A percentile compares a stretch with the other conserved stretches of the same genome.
phyloP scores from a whole-genome alignment of 1,284 basidiomycete genomes.

The Boletellus deceptivus region DNA sequence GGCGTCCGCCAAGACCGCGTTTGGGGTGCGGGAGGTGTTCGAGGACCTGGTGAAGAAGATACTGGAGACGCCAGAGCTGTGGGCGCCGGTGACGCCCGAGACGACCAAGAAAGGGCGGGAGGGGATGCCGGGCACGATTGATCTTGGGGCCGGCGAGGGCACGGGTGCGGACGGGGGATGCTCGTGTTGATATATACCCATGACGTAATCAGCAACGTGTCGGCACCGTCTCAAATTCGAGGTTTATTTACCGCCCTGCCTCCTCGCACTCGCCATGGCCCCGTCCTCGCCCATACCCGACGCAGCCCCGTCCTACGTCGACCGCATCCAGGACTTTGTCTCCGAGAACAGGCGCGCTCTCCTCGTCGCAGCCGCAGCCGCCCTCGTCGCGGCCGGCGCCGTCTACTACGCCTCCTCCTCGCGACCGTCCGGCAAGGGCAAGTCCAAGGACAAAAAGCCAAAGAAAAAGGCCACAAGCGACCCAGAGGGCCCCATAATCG shows the following conservation, averaged over 20 bases:
- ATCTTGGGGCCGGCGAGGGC: conserved; percentile 7
- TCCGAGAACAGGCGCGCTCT: conserved; percentile 73
- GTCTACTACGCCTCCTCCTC: conserved; percentile 68
- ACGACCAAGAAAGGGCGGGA: conserved; percentile 3
- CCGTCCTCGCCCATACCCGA: conserved; percentile 22
- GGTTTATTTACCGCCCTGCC: neutral
- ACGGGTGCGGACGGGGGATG: conserved; percentile 9
- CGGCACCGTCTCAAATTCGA: conserved; percentile 12
- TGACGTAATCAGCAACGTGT: conserved; percentile 27
- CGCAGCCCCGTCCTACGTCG: conserved; percentile 43
- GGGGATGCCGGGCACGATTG: conserved; percentile 41
- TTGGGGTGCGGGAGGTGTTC: conserved; percentile 81
- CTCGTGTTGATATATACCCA: conserved; percentile 21
- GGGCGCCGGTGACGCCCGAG: conserved; percentile 42
- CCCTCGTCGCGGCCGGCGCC: conserved; percentile 72
- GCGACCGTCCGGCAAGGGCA: conserved; percentile 43
- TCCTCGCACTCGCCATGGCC: conserved; percentile 19
- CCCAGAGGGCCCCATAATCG: conserved; percentile 68
- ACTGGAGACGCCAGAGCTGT: conserved; percentile 67
- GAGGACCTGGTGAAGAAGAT: conserved; percentile 75
- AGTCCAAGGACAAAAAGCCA: conserved; percentile 46
- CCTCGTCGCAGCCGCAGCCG: conserved; percentile 66
- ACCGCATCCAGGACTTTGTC: conserved; percentile 69
- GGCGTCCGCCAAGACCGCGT: conserved; percentile 83
- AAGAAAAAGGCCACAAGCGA: conserved; percentile 60